Base-by-base conservation (phyloP, 228 moss, liverwort and hornwort genomes). In the Sphagnum magellanicum region DNA sequence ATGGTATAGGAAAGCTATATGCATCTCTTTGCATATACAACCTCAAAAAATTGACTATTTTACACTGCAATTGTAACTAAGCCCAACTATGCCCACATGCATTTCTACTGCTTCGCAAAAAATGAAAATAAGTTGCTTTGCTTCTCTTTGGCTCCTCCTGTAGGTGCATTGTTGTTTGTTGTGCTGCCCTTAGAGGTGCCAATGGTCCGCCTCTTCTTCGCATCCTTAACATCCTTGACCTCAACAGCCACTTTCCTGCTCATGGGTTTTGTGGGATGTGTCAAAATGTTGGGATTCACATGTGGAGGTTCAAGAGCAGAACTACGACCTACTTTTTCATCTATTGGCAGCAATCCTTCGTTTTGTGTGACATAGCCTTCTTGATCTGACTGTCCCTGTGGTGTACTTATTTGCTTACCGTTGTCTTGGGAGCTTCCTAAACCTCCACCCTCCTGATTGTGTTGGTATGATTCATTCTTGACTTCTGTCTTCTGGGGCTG, bases 51-150 rank as follows among this genome's bases (percentile, higher is more conserved):
- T 58, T 58, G 58, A 10, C 32, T 32, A 32, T 32, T 32, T 32
- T 32, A 2, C 32, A 32, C 32, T 32, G 3, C 32, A 32, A 32
- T 32, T 32, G 32, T 32, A 32, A 32, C 32, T 32, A 32, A 32
- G 32, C 32, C 32, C 32, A 32, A 32, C 32, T 32, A 32, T 32
- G 32, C 32, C 32, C 32, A 32, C 32, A 32, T 32, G 32, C 32
- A 32, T 32, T 32, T 32, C 17, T 86, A 89, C 68, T 81, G 61
- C 76, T 79, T 86, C 14, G 83, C 71, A 68, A 89, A 92, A 60
- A 86, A 92, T 0, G 88, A 85, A 15, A 88, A 74, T 57, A 92
- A 83, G 64, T 77, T 87, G 74, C 86, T 92, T 78, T 92, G 92
- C 67, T 88, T 92, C 16, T 92, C 86, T 64, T 81, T 85, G 51